Conservation (phyloP, 805 yeast species). For the Saturnispora sekii region DNA sequence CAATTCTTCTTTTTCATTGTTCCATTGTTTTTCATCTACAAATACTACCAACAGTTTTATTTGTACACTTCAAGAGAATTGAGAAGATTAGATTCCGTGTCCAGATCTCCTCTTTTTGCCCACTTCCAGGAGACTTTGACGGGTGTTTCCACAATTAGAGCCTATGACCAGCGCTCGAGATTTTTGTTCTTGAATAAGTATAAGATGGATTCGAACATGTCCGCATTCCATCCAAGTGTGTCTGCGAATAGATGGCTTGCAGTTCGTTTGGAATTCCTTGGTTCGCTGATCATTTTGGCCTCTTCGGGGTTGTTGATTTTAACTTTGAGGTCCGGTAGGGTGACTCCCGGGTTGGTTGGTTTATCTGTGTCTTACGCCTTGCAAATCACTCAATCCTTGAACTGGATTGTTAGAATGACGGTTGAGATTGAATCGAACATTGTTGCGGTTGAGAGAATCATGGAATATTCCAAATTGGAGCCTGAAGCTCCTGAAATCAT, state of each 20-base stretch:
- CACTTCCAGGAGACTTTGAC: slow-evolving; percentile 75
- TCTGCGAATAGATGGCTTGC: slow-evolving; percentile 97
- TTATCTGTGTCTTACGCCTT: slow-evolving; percentile 87
- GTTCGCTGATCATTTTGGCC: slow-evolving; percentile 78
- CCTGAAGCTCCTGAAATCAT: slow-evolving; percentile 71
- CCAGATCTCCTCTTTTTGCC: slow-evolving; percentile 73
- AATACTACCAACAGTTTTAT: slow-evolving; percentile 68
- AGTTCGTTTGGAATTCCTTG: slow-evolving; percentile 83
- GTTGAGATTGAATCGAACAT: slow-evolving; percentile 97
- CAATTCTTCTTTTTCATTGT: slow-evolving; percentile 61
- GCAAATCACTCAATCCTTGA: slow-evolving; percentile 85
- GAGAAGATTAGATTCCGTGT: slow-evolving; percentile 72
- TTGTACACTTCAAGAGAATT: slow-evolving; percentile 71
- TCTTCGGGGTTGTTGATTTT: slow-evolving; percentile 77
- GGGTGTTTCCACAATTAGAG: slow-evolving; percentile 69
- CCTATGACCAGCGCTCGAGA: slow-evolving; percentile 56
- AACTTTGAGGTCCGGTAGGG: slow-evolving; percentile 54
- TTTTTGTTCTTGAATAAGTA: slow-evolving; percentile 55
- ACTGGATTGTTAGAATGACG: slow-evolving; percentile 98
- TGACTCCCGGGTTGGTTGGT: slow-evolving; percentile 91
- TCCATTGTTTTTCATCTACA: slow-evolving; percentile 59
- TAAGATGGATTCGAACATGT: slow-evolving; percentile 77
- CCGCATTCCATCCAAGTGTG: slow-evolving; percentile 86
- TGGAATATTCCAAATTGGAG: slow-evolving; percentile 40
- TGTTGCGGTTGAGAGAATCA: slow-evolving; percentile 66